A percentile compares a stretch with the other conserved stretches of the same genome.
phyloP scores from a whole-genome alignment of 2,329 filamentous ascomycete genomes.

The Cladosporium sp. region DNA sequence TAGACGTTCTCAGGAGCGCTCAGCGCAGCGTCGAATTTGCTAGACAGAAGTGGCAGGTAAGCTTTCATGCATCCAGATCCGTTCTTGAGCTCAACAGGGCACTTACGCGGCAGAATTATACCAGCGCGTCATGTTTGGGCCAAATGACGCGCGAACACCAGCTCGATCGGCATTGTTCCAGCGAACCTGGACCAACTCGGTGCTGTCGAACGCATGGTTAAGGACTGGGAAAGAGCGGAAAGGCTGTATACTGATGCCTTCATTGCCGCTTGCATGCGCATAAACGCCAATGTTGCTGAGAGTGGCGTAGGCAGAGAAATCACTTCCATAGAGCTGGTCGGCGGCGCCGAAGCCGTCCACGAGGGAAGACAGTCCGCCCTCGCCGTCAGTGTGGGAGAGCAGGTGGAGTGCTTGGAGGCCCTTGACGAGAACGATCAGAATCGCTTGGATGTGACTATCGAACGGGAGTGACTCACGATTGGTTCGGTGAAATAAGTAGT shows the following conservation, averaged over 20 bases:
- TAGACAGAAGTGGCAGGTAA: constrained; percentile 16
- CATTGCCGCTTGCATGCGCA: constrained; percentile 83
- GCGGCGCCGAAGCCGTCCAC: constrained; percentile 84
- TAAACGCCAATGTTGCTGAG: constrained; percentile 59
- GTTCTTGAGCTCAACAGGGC: no score
- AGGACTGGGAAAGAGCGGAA: constrained; percentile 68
- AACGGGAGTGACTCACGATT: neutral
- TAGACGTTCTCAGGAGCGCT: constrained; percentile 63
- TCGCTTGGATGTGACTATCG: no score
- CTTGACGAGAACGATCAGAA: constrained; percentile 28
- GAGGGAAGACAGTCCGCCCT: constrained; percentile 73
- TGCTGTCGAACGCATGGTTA: constrained; percentile 38
- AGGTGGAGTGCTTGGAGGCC: constrained; percentile 92
- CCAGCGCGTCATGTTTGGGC: constrained; percentile 53
- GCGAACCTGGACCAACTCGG: constrained; percentile 60
- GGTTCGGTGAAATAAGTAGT: constrained; percentile 95
- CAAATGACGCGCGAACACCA: constrained; percentile 55
- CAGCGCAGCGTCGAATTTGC: constrained; percentile 68
- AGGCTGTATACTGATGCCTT: constrained; percentile 75
- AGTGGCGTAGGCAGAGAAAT: constrained; percentile 53
- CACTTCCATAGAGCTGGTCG: constrained; percentile 50
- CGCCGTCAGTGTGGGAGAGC: constrained; percentile 67
- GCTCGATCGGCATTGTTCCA: constrained; percentile 95
- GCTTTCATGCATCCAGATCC: neutral
- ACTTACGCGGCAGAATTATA: constrained; percentile 64